Evolutionary conservation across 495 filamentous ascomycete species (phyloP), one percentile per base, ranked within the genome.

Genomic region (Podospora pseudocomata): DNA sequence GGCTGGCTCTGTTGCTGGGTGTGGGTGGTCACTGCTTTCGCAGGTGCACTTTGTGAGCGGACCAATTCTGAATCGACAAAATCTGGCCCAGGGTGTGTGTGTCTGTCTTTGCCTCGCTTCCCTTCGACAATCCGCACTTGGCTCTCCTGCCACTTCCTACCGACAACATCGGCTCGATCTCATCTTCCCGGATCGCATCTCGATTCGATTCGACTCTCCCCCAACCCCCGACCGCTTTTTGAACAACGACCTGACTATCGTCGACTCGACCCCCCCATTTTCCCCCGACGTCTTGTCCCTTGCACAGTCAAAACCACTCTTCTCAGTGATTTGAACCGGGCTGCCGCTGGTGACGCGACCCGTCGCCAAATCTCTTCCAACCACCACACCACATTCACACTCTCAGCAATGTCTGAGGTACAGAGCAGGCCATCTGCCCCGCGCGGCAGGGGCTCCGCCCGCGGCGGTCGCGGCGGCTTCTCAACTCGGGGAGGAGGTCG

Each of bases 321-420:
- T 23, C 23, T 23, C 23, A 65, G 62, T 71, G 59, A 73, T 61
- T 67, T 63, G 60, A 49, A 49, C 9, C 66, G 68, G 69, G 66
- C 68, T 74, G 72, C 72, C 73, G 69, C 74, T 73, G 77, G 79
- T 62, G 76, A 78, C 82, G 80, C 81, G 81, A 74, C 75, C 78
- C 74, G 78, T 76, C 72, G 71, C 77, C 78, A 75, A 73, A 68
- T 68, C 70, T 56, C 64, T 64, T 30, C 62, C n/a, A 72, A 34
- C 65, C 65, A 59, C 65, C 67, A 59, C 68, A 65, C 76, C 64
- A 67, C 75, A 73, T 28, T 66, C 69, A 76, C 67, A 73, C 69
- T 77, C 77, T 80, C 73, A 74, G 83, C 79, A 77, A 97, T 99
- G 94, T 96, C 95, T 85, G 95, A 97, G 86, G 89, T 92, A 81